phyloP scores from a whole-genome alignment of 2,329 filamentous ascomycete genomes.

The Claviceps maximensis region DNA sequence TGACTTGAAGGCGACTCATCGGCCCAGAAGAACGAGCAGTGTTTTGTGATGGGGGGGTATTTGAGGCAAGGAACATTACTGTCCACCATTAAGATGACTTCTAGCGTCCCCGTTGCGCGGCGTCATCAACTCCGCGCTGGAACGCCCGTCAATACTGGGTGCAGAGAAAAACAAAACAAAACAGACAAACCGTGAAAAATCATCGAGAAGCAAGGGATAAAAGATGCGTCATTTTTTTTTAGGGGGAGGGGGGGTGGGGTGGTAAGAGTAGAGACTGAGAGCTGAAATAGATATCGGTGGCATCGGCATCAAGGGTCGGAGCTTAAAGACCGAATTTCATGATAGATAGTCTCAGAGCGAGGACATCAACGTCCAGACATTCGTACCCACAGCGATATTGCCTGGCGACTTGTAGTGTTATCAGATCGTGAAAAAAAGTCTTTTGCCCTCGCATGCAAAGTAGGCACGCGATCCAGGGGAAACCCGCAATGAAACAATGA shows the following conservation, averaged over 20 bases:
- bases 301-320: not conserved
- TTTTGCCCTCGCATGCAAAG: not conserved
- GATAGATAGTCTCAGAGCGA: not conserved
- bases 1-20: conserved; percentile 2
- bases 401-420: not conserved
- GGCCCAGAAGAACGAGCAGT: conserved; percentile 6
- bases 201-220: conserved; percentile 2
- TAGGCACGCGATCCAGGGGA: not conserved
- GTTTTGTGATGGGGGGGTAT: conserved; percentile 9
- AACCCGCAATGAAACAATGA: not conserved
- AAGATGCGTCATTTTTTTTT: conserved; percentile 6
- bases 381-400: not conserved
- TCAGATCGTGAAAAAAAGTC: conserved; percentile 1
- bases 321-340: not conserved
- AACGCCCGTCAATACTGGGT: not conserved
- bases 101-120: conserved; percentile 6
- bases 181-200: conserved; percentile 5
- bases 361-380: not conserved
- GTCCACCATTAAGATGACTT: conserved; percentile 9
- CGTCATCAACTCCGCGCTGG: not conserved
- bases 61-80: conserved; percentile 9
- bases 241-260: conserved; percentile 11
- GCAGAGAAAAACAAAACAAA: not conserved
- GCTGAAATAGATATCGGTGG: not conserved
- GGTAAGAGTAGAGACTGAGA: conserved; percentile 16